These are phyloP conservation scores for Eutypella sp. DNA, from an alignment of 2,329 filamentous ascomycete species.

Conservation along the genomic window DNA sequence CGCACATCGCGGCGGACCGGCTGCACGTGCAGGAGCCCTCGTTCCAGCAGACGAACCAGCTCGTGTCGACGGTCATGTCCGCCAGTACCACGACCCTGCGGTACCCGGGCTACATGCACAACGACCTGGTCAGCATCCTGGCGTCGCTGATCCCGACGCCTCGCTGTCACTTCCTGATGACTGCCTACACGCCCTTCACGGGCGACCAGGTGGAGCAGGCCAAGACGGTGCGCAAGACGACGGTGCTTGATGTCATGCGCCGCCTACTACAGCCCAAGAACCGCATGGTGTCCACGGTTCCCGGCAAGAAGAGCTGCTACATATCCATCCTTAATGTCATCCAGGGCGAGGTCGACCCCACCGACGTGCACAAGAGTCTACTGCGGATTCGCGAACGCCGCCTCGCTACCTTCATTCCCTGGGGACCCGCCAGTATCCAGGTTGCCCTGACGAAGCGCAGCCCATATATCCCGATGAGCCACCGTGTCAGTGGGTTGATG, in stretches of 20 bases:
- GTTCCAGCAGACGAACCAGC: slow-evolving; percentile 95
- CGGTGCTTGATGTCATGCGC: slow-evolving; percentile 95
- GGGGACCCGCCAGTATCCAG: slow-evolving; percentile 96
- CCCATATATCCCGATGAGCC: slow-evolving; percentile 89
- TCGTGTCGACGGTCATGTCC: slow-evolving; percentile 97
- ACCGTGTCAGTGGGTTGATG: slow-evolving; percentile 95
- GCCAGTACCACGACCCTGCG: slow-evolving; percentile 93
- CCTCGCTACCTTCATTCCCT: slow-evolving; percentile 94
- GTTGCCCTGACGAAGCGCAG: slow-evolving; percentile 95
- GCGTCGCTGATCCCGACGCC: slow-evolving; percentile 95
- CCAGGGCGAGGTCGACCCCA: slow-evolving; percentile 95
- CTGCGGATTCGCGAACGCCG: slow-evolving; percentile 91
- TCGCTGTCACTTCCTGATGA: slow-evolving; percentile 96
- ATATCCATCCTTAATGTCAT: slow-evolving; percentile 99
- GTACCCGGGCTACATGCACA: slow-evolving; percentile 99
- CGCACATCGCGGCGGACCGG: slow-evolving; percentile 88
- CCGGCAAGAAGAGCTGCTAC: slow-evolving; percentile 96
- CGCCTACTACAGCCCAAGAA: slow-evolving; percentile 95
- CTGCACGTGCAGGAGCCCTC: slow-evolving; percentile 93
- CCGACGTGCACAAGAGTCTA: slow-evolving; percentile 96
- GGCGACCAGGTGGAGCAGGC: slow-evolving; percentile 94
- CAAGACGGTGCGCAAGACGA: slow-evolving; percentile 97
- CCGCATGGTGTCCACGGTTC: slow-evolving; percentile 95
- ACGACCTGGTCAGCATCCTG: slow-evolving; percentile 94
- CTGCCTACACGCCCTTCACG: slow-evolving; percentile 96